Conservation (phyloP, 345 rosid genomes). For the Dovyalis caffra region DNA sequence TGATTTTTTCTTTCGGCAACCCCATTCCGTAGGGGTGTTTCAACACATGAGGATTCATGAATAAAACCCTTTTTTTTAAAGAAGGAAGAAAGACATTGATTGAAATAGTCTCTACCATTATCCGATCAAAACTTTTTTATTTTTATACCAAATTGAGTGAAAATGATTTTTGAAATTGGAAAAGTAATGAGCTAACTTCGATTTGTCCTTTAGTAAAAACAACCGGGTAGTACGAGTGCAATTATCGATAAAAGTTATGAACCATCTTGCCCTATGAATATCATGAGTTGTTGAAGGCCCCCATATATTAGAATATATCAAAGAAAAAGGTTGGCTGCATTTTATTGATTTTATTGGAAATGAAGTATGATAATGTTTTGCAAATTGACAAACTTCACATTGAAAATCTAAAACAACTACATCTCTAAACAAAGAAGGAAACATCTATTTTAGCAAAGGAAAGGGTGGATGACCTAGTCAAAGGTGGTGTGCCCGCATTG, state of each 20-base stretch:
- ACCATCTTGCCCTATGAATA: neutral
- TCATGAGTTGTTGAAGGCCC: neutral
- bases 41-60: neutral
- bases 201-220: neutral
- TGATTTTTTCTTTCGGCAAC: neutral
- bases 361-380: neutral
- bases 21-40: neutral
- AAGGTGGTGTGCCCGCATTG: too few species aligned
- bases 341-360: conserved; percentile 6
- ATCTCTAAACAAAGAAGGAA: too few species aligned
- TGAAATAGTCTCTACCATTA: neutral
- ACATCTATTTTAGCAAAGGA: neutral
- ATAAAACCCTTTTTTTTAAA: neutral
- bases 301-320: neutral
- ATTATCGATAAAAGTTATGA: neutral
- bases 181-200: neutral
- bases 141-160: neutral
- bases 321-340: neutral
- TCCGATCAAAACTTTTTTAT: neutral
- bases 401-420: neutral
- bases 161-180: neutral
- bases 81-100: too few species aligned
- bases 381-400: too few species aligned
- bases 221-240: neutral
- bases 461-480: neutral